Evolutionary conservation across 179 eudicot genomes (phyloP).

Genomic region (Beta corolliflora): DNA sequence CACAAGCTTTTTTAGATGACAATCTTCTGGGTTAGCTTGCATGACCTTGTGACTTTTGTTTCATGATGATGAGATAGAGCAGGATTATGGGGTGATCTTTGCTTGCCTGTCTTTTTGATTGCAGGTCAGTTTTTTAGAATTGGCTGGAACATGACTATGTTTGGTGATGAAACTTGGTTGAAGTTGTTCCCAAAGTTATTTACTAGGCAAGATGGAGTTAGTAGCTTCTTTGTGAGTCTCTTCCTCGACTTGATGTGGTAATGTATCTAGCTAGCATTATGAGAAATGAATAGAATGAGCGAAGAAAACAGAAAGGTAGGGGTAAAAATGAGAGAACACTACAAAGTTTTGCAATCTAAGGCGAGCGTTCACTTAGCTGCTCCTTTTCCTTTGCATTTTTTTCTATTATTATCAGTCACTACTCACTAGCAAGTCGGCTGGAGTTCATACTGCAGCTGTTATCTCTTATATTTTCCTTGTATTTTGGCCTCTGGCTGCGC

Average conservation of each 20-base stretch:
- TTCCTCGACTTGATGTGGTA: conserved; percentile 5
- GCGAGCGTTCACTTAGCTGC: background rate
- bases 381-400: background rate
- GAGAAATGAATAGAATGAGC: background rate
- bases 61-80: background rate
- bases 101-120: conserved; percentile 11
- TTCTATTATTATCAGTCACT: too few relatives aligned
- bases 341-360: background rate
- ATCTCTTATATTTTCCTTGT: background rate
- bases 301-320: background rate
- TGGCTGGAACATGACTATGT: conserved; percentile 97
- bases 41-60: conserved; percentile 6
- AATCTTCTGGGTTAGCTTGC: conserved; percentile 75
- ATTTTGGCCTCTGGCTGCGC: conserved; percentile 2
- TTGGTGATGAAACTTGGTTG: conserved; percentile 99
- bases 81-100: background rate
- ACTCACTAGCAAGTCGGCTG: background rate
- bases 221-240: conserved; percentile 91
- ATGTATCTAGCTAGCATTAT: conserved; percentile 1
- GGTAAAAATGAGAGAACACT: background rate
- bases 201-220: conserved; percentile 83
- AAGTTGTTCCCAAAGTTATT: conserved; percentile 85
- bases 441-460: background rate
- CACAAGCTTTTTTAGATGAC: conserved; percentile 90
- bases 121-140: conserved; percentile 79